Evolutionary conservation across 208 protist genomes (phyloP).

Genomic region (Leptomonas seymouri): DNA sequence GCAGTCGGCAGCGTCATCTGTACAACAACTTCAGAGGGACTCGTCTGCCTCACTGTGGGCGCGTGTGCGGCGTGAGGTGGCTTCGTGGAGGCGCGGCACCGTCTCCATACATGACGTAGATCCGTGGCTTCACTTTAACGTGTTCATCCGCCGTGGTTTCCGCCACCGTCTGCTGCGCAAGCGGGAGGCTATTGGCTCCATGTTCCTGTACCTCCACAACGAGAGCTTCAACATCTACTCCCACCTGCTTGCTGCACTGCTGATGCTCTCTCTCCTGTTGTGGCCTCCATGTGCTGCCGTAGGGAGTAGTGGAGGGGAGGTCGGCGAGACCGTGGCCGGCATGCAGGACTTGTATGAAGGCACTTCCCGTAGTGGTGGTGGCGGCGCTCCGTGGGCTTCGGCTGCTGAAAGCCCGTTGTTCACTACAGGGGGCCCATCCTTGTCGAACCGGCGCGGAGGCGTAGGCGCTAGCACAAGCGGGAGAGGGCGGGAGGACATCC

Average conservation of each 20-base stretch:
- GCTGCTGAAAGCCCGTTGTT: background rate
- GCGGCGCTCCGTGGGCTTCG: background rate
- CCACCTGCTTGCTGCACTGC: constrained; percentile 40
- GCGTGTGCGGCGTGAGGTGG: constrained; percentile 14
- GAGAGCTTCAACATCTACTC: constrained; percentile 65
- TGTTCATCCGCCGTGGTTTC: constrained; percentile 59
- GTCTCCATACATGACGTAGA: constrained; percentile 56
- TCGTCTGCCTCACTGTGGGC: constrained; percentile 9
- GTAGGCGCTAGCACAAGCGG: too few relatives aligned
- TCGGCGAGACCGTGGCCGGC: background rate
- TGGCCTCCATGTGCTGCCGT: constrained; percentile 42
- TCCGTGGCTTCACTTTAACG: constrained; percentile 69
- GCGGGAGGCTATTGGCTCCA: constrained; percentile 43
- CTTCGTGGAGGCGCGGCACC: constrained; percentile 33
- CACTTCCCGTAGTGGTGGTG: background rate
- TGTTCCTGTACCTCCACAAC: constrained; percentile 64
- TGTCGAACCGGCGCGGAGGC: background rate
- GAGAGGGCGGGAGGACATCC: too few relatives aligned
- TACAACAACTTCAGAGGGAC: background rate
- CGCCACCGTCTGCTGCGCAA: constrained; percentile 47
- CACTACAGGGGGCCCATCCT: background rate
- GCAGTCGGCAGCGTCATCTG: background rate
- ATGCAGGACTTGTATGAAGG: background rate
- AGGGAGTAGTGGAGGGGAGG: background rate
- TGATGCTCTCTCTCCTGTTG: constrained; percentile 45